These are phyloP conservation scores for Symmetrospora coprosmae DNA, from an alignment of 768 basidiomycete species.

Conservation along the genomic window DNA sequence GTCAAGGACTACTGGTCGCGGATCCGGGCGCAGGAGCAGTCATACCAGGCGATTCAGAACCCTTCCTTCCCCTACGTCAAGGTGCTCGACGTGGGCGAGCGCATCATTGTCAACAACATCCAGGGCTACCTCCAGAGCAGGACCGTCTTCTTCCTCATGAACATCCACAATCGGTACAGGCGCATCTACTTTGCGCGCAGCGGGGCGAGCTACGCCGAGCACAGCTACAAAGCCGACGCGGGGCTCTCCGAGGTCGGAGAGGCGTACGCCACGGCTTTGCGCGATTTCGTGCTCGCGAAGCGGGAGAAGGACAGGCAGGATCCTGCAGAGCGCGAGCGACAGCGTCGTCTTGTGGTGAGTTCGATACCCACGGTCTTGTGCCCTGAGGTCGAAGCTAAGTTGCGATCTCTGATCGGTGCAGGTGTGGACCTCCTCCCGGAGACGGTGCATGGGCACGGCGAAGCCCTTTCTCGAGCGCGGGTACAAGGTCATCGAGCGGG, in stretches of 20 bases:
- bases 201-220: constrained; percentile 98
- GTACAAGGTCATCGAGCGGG: constrained; percentile 68
- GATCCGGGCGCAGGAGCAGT: constrained; percentile 67
- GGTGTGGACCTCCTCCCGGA: constrained; percentile 95
- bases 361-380: no score
- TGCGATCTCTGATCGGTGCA: constrained; percentile 38
- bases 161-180: constrained; percentile 36
- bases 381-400: neutral
- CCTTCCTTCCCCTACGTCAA: constrained; percentile 85
- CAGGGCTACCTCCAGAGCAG: constrained; percentile 82
- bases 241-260: constrained; percentile 88
- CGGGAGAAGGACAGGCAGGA: constrained; percentile 57
- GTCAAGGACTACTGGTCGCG: constrained; percentile 83
- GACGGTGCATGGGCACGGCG: constrained; percentile 83
- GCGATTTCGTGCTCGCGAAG: constrained; percentile 75
- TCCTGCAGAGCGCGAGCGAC: constrained; percentile 40
- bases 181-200: constrained; percentile 40
- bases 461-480: constrained; percentile 61
- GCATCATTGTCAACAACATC: constrained; percentile 83
- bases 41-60: constrained; percentile 84
- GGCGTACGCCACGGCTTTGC: constrained; percentile 82
- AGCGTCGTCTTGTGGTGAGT: constrained; percentile 42
- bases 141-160: constrained; percentile 98
- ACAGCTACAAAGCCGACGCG: constrained; percentile 96
- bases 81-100: constrained; percentile 90